A percentile compares a stretch with the other conserved stretches of the same genome.
These are phyloP conservation scores for Sequoia sempervirens DNA, from an alignment of 75 land plant genomes.

Conservation along the genomic window DNA sequence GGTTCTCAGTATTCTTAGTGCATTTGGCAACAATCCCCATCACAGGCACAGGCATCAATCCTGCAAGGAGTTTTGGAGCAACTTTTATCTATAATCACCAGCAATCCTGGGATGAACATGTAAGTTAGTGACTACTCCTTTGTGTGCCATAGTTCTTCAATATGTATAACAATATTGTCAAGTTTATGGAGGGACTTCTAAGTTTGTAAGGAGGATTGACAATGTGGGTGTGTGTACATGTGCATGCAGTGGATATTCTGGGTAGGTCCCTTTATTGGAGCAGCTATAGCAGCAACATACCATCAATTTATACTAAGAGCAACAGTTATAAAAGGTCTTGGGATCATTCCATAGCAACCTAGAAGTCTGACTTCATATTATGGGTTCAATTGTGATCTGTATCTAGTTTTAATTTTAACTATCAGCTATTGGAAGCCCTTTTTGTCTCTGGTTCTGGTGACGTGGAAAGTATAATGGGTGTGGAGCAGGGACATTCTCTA, in stretches of 20 bases:
- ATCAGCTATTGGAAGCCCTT: too few relatives aligned
- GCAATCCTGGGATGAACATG: constrained; percentile 32
- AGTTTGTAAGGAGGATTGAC: too few relatives aligned
- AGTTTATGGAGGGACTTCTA: background rate
- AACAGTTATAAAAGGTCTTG: constrained; percentile 32
- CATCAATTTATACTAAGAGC: constrained; percentile 44
- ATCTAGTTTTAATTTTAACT: background rate
- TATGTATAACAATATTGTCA: too few relatives aligned
- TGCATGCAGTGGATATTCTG: constrained; percentile 48
- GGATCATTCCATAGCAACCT: constrained; percentile 27
- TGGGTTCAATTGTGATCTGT: background rate
- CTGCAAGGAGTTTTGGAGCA: constrained; percentile 43
- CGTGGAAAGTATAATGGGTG: too few relatives aligned
- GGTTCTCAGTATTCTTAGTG: constrained; percentile 49
- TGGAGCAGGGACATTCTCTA: too few relatives aligned
- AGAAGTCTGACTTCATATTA: background rate
- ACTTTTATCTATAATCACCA: constrained; percentile 26
- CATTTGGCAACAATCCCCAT: constrained; percentile 47
- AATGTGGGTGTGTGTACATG: background rate
- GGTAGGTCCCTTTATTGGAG: constrained; percentile 52
- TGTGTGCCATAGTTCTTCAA: background rate
- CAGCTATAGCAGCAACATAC: constrained; percentile 34
- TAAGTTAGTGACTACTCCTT: constrained; percentile 8
- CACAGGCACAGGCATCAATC: constrained; percentile 48
- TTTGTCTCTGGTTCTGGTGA: too few relatives aligned